Conservation (phyloP, 2,329 filamentous ascomycete genomes). For the Fusarium devonianum region DNA sequence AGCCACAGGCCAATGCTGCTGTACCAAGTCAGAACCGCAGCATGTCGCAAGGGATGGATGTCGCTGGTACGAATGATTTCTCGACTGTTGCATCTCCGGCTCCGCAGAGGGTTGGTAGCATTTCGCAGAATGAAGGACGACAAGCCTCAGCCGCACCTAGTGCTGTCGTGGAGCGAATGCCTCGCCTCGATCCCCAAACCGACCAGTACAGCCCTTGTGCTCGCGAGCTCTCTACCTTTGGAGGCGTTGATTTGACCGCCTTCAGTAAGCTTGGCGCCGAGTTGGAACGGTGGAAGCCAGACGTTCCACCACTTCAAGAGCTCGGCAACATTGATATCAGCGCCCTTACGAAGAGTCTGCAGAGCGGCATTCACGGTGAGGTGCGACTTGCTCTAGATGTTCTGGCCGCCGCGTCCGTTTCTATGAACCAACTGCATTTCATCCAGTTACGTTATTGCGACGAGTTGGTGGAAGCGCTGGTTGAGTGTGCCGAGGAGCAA, state of each 20-base stretch:
- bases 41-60: conserved; percentile 60
- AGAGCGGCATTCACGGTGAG: conserved; percentile 88
- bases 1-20: conserved; percentile 29
- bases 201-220: conserved; percentile 64
- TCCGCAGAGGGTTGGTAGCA: conserved; percentile 50
- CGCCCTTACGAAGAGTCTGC: conserved; percentile 85
- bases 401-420: conserved; percentile 70
- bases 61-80: conserved; percentile 48
- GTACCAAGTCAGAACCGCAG: conserved; percentile 54
- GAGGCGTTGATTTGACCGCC: conserved; percentile 74
- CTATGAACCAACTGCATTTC: conserved; percentile 70
- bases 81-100: conserved; percentile 55
- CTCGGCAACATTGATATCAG: conserved; percentile 90
- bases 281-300: conserved; percentile 73
- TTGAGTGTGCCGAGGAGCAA: conserved; percentile 92
- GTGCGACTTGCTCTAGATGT: conserved; percentile 90
- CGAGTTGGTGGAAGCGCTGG: conserved; percentile 84
- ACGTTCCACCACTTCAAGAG: conserved; percentile 76
- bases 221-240: conserved; percentile 66
- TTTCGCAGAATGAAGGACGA: conserved; percentile 48
- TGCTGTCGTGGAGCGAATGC: conserved; percentile 42
- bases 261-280: conserved; percentile 70
- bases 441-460: conserved; percentile 77
- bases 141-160: conserved; percentile 31
- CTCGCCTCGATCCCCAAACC: conserved; percentile 54